These are phyloP conservation scores for Stemphylium lycopersici DNA, from an alignment of 2,329 filamentous ascomycete species.

Conservation along the genomic window DNA sequence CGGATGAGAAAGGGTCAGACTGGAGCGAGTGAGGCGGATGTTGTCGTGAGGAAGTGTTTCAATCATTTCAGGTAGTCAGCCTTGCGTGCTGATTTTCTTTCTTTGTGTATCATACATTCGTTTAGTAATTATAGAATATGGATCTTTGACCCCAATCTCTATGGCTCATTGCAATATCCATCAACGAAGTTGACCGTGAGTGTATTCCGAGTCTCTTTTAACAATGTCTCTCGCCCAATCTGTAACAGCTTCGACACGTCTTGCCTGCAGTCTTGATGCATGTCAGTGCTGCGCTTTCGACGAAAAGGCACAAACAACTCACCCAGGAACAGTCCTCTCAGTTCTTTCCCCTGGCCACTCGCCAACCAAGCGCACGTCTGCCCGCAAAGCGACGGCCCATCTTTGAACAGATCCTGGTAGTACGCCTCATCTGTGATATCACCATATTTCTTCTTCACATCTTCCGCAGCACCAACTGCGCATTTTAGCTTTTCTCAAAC, in stretches of 20 bases:
- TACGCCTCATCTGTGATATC: conserved; percentile 33
- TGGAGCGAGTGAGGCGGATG: too few relatives aligned
- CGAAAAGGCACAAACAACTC: neutral
- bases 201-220: conserved; percentile 37
- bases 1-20: too few relatives aligned
- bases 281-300: neutral
- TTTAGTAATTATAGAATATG: neutral
- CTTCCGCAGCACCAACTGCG: conserved; percentile 26
- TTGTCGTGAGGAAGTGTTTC: too few relatives aligned
- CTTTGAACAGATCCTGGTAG: conserved; percentile 37
- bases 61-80: too few relatives aligned
- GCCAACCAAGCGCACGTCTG: conserved; percentile 41
- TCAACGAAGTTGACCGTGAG: conserved; percentile 41
- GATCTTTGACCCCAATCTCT: neutral
- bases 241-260: conserved; percentile 31
- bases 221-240: conserved; percentile 30
- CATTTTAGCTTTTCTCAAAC: conserved; percentile 5
- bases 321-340: conserved; percentile 38
- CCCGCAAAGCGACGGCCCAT: conserved; percentile 34
- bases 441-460: conserved; percentile 38
- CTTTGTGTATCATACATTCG: neutral
- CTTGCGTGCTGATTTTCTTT: neutral
- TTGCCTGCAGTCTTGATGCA: conserved; percentile 35
- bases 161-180: conserved; percentile 41
- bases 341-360: conserved; percentile 34